Evolutionary conservation across 495 filamentous ascomycete species (phyloP), one percentile per base, ranked within the genome.

Genomic region (Aspergillus sparsus): DNA sequence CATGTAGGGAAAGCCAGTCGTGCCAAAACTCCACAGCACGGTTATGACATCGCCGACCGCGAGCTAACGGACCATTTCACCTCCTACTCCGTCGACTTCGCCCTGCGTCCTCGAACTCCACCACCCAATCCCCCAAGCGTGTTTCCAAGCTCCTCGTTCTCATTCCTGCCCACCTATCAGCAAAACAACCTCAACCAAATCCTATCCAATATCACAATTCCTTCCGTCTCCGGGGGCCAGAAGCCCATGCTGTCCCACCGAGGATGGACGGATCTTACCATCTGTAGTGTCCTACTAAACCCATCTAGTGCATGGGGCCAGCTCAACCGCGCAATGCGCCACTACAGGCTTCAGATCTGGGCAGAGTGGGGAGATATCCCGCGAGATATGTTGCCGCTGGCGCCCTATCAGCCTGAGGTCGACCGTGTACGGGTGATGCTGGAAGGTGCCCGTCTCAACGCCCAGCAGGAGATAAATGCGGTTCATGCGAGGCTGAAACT

Each of bases 51-150:
- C 16, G 49, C 57, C 39, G 57, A 59, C 49, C 57, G 49, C 49
- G 49, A 46, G n/a, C 49, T 59, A 18, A 36, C 49, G 35, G 57
- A 59, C 31, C 57, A 59, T 16, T 59, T 53, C 57, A 59, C 57
- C 13, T 16, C 57, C 0, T 59, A 53, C 57, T 36, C 21, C 27
- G 37, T 53, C 57, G 57, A 59, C 49, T 59, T 59, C 57, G 12
- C 57, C 39, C 57, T 59, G 0, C 57, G 39, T 31, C 57, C 57
- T 0, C 57, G 57, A 21, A 53, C 49, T 27, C 49, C 56, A 7
- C 37, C 36, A 0, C 0, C 37, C 31, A 42, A 34, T n/a, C 37
- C 56, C 0, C 35, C 10, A 0, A 6, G 1, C 10, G 15, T 12
- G 36, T 37, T 39, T 8, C 32, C 47, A 15, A 21, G 53, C 37